phyloP scores from a whole-genome alignment of 73 alveolate species.

The Durusdinium trenchii region DNA sequence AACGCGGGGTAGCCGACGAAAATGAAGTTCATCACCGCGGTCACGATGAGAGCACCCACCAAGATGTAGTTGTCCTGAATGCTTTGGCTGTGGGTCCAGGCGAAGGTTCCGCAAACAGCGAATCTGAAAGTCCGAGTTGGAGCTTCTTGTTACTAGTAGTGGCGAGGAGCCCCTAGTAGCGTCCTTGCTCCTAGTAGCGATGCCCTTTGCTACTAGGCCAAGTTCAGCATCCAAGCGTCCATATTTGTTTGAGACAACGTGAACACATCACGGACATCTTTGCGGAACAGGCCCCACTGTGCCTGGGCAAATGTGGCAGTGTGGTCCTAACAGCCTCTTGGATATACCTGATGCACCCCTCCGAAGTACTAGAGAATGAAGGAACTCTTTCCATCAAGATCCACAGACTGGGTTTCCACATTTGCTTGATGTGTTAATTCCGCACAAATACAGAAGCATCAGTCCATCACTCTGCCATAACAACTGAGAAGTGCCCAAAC shows the following conservation, averaged over 20 bases:
- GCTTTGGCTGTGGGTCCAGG: background rate
- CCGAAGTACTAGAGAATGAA: too few relatives aligned
- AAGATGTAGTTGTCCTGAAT: conserved; percentile 92
- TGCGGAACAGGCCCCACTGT: conserved; percentile 91
- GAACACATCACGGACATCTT: conserved; percentile 72
- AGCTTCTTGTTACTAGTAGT: too few relatives aligned
- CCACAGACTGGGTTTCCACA: background rate
- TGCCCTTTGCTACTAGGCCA: too few relatives aligned
- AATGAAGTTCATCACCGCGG: conserved; percentile 81
- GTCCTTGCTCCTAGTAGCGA: too few relatives aligned
- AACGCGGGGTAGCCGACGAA: conserved; percentile 86
- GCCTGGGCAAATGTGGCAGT: too few relatives aligned
- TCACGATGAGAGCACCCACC: conserved; percentile 80
- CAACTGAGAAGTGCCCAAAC: background rate
- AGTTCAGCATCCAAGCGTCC: background rate
- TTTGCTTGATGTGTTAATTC: background rate
- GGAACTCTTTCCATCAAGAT: too few relatives aligned
- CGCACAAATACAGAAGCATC: background rate
- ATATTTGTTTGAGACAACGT: conserved; percentile 42
- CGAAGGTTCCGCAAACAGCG: background rate
- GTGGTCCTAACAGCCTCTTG: too few relatives aligned
- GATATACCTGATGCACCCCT: too few relatives aligned
- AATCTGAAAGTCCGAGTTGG: background rate
- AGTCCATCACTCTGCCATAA: background rate
- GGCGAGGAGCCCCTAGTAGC: too few relatives aligned